Percentiles rank a stretch among this genome's conserved stretches.
phyloP scores from a whole-genome alignment of 2,329 filamentous ascomycete genomes.

The Penicillium expansum region DNA sequence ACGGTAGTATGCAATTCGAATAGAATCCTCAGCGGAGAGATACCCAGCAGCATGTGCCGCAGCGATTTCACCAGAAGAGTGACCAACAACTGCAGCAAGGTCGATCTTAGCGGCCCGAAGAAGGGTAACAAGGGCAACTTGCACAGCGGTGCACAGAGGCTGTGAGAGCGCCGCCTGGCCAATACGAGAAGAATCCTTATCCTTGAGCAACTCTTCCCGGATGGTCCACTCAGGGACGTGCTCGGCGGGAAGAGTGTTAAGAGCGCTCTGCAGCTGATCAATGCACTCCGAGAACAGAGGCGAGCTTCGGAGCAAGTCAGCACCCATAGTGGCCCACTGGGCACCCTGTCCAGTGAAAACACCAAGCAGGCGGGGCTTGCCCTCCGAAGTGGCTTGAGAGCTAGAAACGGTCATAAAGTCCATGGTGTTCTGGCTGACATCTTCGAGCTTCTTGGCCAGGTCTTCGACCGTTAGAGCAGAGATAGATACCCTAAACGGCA shows the following conservation, averaged over 20 bases:
- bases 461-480: no score
- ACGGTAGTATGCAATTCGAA: slow-evolving; percentile 49
- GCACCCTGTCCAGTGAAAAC: slow-evolving; percentile 15
- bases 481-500: no score
- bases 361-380: not conserved
- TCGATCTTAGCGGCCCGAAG: not conserved
- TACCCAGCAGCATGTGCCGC: slow-evolving; percentile 51
- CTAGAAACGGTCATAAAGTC: not conserved
- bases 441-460: no score
- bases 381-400: not conserved
- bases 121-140: not conserved
- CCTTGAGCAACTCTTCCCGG: not conserved
- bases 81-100: not conserved
- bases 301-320: not conserved
- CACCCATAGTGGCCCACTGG: slow-evolving; percentile 26
- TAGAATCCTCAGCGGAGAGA: slow-evolving; percentile 43
- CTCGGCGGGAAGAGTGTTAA: not conserved
- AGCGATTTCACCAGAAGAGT: slow-evolving; percentile 32
- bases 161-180: not conserved
- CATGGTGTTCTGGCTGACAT: not conserved
- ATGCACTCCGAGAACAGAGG: not conserved
- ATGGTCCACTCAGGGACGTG: not conserved
- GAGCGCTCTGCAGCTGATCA: no score
- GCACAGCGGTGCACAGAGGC: not conserved
- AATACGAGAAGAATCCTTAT: not conserved